phyloP scores from a whole-genome alignment of 2,329 filamentous ascomycete genomes.

The Microcera coccophila region DNA sequence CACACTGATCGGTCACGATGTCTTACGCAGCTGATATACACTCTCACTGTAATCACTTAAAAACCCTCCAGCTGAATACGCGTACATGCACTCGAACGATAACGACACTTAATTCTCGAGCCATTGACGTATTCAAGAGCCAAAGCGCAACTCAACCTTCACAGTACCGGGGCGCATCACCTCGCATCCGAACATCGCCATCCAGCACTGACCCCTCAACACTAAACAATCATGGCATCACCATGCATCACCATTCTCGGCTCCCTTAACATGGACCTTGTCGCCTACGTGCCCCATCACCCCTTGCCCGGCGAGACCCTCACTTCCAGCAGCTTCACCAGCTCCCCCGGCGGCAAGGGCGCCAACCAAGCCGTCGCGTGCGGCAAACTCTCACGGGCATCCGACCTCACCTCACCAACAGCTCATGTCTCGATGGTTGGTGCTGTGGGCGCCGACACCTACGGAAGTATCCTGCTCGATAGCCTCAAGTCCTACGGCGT shows the following conservation, averaged over 20 bases:
- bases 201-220: background rate
- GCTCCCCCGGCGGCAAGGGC: conserved; percentile 86
- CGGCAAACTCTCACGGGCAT: conserved; percentile 68
- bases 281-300: conserved; percentile 80
- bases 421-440: conserved; percentile 65
- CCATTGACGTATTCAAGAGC: too few species aligned
- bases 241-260: conserved; percentile 74
- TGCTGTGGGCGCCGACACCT: conserved; percentile 66
- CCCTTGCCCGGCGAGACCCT: conserved; percentile 85
- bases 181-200: too few species aligned
- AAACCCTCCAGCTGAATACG: background rate
- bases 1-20: too few species aligned
- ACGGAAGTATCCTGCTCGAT: conserved; percentile 56
- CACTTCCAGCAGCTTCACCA: conserved; percentile 71
- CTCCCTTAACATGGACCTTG: conserved; percentile 91
- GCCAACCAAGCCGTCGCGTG: conserved; percentile 93
- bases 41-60: too few species aligned
- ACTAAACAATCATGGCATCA: conserved; percentile 16
- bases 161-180: too few species aligned
- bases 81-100: too few species aligned
- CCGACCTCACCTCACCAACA: conserved; percentile 32
- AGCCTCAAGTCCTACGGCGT: conserved; percentile 61
- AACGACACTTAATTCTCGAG: too few species aligned
- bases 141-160: too few species aligned
- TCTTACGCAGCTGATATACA: too few species aligned